phyloP scores from a whole-genome alignment of 2,329 filamentous ascomycete species.

The Pseudocercospora macadamiae region DNA sequence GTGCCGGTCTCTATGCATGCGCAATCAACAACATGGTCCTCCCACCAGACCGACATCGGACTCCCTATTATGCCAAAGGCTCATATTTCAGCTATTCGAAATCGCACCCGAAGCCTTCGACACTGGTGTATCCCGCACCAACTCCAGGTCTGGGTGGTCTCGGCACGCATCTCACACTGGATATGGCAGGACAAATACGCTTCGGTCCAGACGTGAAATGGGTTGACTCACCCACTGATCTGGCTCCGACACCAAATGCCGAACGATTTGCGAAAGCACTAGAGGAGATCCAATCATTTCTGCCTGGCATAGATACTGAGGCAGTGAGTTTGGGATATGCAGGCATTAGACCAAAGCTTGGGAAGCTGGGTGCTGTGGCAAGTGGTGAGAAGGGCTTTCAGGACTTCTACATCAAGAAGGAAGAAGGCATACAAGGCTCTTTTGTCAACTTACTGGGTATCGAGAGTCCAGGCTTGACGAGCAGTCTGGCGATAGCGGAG shows the following conservation, averaged over 20 bases:
- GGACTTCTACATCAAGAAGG: constrained; percentile 80
- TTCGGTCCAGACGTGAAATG: constrained; percentile 97
- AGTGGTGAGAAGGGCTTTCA: constrained; percentile 67
- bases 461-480: constrained; percentile 90
- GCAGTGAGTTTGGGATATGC: constrained; percentile 81
- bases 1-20: constrained; percentile 79
- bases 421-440: constrained; percentile 71
- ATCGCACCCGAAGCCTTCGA: constrained; percentile 65
- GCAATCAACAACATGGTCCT: constrained; percentile 81
- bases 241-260: constrained; percentile 63
- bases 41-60: constrained; percentile 56
- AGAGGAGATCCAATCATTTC: constrained; percentile 73
- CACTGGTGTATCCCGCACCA: constrained; percentile 86
- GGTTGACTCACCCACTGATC: constrained; percentile 71
- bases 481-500: constrained; percentile 81
- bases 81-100: constrained; percentile 87
- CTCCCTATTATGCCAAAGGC: constrained; percentile 85
- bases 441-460: constrained; percentile 92
- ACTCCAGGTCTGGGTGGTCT: constrained; percentile 79
- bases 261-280: constrained; percentile 68
- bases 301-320: constrained; percentile 70
- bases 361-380: constrained; percentile 62
- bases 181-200: constrained; percentile 78
- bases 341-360: constrained; percentile 87
- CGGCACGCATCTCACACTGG: constrained; percentile 91